Evolutionary conservation across 441 rosid genomes (phyloP).

Genomic region (Brassica hybrid): DNA sequence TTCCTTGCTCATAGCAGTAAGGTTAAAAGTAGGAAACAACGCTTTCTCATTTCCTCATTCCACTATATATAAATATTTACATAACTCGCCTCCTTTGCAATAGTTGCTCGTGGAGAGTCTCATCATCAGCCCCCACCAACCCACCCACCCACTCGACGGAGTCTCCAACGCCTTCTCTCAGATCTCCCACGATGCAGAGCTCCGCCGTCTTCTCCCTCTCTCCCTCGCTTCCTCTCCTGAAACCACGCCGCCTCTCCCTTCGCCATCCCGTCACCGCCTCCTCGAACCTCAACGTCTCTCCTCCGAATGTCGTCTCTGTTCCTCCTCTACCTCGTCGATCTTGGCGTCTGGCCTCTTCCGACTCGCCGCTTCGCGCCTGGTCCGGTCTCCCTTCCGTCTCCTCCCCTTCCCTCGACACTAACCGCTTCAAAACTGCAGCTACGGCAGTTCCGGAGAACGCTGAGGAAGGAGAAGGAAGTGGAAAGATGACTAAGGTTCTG

Average conservation of each 20-base stretch:
- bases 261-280: constrained; percentile 41
- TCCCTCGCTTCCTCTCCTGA: constrained; percentile 51
- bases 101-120: constrained; percentile 10
- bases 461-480: constrained; percentile 55
- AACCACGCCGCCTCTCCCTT: constrained; percentile 34
- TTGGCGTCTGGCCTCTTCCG: constrained; percentile 55
- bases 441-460: constrained; percentile 72
- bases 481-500: constrained; percentile 51
- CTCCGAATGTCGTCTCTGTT: constrained; percentile 50
- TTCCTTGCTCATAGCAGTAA: background rate
- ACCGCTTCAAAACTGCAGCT: constrained; percentile 58
- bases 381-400: constrained; percentile 52
- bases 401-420: constrained; percentile 38
- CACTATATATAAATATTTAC: background rate
- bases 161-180: constrained; percentile 38
- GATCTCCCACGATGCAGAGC: constrained; percentile 80
- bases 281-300: constrained; percentile 34
- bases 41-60: background rate
- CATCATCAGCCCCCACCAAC: constrained; percentile 40
- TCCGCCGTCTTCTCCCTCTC: constrained; percentile 52
- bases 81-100: background rate
- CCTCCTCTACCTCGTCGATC: constrained; percentile 60
- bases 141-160: constrained; percentile 53
- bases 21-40: background rate
- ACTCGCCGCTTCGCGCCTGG: constrained; percentile 60